phyloP scores from a whole-genome alignment of 140 eudicot species.

The Cichorium intybus region DNA sequence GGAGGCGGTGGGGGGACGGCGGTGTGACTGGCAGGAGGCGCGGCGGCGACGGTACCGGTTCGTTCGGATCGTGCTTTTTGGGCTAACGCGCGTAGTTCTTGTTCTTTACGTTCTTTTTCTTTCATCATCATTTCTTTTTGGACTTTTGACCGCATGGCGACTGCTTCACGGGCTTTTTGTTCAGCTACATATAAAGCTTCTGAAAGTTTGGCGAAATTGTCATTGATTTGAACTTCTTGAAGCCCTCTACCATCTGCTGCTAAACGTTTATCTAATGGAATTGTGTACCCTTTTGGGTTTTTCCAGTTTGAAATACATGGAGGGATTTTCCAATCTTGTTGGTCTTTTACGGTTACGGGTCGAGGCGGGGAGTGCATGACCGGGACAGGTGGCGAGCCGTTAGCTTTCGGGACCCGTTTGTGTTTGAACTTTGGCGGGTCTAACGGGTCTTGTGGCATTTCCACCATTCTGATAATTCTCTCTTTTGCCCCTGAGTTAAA shows the following conservation, averaged over 20 bases:
- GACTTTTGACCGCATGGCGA: slow-evolving; percentile 73
- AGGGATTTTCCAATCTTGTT: slow-evolving; percentile 89
- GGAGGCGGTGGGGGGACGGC: slow-evolving; percentile 18
- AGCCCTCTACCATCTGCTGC: slow-evolving; percentile 94
- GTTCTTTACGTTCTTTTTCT: slow-evolving; percentile 82
- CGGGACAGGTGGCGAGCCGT: slow-evolving; percentile 93
- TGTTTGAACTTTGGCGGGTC: slow-evolving; percentile 95
- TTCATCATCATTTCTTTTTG: slow-evolving; percentile 86
- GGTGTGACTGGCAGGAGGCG: neutral
- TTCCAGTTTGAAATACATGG: slow-evolving; percentile 96
- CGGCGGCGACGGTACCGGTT: slow-evolving; percentile 37
- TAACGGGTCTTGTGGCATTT: slow-evolving; percentile 88
- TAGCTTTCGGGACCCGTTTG: slow-evolving; percentile 86
- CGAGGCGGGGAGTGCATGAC: slow-evolving; percentile 96
- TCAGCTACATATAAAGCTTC: slow-evolving; percentile 85
- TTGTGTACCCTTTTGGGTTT: slow-evolving; percentile 88
- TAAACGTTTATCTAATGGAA: slow-evolving; percentile 84
- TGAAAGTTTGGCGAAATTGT: slow-evolving; percentile 73
- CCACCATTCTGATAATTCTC: slow-evolving; percentile 84
- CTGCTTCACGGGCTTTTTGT: slow-evolving; percentile 87
- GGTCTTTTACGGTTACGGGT: slow-evolving; percentile 86
- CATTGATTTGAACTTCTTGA: slow-evolving; percentile 85
- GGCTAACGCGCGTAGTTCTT: slow-evolving; percentile 71
- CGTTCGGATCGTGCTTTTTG: slow-evolving; percentile 81
- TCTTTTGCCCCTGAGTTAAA: slow-evolving; percentile 90